phyloP scores from a whole-genome alignment of 768 basidiomycete genomes.

The Mycena haematopus region DNA sequence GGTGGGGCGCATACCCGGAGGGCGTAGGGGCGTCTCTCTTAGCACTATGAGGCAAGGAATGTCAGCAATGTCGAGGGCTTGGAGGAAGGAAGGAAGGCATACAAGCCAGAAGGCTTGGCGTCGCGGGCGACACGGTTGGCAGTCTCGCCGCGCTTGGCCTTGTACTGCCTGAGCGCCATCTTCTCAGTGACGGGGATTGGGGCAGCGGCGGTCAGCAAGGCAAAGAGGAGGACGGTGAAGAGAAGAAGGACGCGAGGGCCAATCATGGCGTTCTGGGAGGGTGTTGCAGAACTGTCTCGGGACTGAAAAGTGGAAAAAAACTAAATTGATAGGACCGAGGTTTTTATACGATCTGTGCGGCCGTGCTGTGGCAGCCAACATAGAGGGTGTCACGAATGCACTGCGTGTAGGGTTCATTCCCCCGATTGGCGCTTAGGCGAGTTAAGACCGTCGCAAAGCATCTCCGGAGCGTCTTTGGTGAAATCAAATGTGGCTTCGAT shows the following conservation, averaged over 20 bases:
- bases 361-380: constrained; percentile 17
- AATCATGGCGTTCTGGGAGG: constrained; percentile 19
- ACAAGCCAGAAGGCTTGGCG: constrained; percentile 26
- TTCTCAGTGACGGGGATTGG: constrained; percentile 29
- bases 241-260: constrained; percentile 28
- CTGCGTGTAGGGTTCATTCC: constrained; percentile 2
- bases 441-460: constrained; percentile 23
- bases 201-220: constrained; percentile 31
- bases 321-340: background rate
- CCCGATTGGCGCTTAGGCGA: constrained; percentile 22
- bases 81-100: background rate
- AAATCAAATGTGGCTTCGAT: constrained; percentile 15
- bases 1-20: constrained; percentile 25
- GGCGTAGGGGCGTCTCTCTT: constrained; percentile 30
- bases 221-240: constrained; percentile 33
- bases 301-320: background rate
- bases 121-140: constrained; percentile 20
- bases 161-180: constrained; percentile 37
- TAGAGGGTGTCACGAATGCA: constrained; percentile 11
- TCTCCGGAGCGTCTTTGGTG: constrained; percentile 5
- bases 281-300: background rate
- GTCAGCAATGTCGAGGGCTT: background rate
- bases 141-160: constrained; percentile 33
- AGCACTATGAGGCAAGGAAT: background rate
- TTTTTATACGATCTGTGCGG: constrained; percentile 17